Conservation (phyloP, 2,329 filamentous ascomycete species). For the Corynespora cassiicola region DNA sequence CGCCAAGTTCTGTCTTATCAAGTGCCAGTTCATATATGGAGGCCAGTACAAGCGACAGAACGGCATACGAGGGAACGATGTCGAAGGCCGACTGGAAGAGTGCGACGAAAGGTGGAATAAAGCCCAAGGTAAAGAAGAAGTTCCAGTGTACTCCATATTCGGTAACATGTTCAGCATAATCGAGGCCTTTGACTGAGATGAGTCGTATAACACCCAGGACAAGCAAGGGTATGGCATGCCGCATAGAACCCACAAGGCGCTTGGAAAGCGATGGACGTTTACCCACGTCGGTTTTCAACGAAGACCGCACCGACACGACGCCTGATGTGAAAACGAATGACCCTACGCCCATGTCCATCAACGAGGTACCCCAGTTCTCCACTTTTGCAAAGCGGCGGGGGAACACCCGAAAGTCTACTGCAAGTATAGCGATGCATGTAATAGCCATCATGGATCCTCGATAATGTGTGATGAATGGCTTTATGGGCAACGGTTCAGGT, state of each 20-base stretch:
- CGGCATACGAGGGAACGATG: slow-evolving; percentile 76
- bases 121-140: slow-evolving; percentile 95
- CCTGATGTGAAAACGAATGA: slow-evolving; percentile 97
- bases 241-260: slow-evolving; percentile 71
- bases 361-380: slow-evolving; percentile 98
- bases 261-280: slow-evolving; percentile 56
- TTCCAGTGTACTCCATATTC: slow-evolving; percentile 99
- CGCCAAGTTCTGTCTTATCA: slow-evolving; percentile 75
- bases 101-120: slow-evolving; percentile 75
- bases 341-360: slow-evolving; percentile 97
- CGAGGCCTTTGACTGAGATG: slow-evolving; percentile 88
- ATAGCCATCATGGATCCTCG: slow-evolving; percentile 89
- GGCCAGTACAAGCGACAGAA: slow-evolving; percentile 73
- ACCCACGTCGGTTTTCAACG: slow-evolving; percentile 71
- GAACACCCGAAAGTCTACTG: slow-evolving; percentile 93
- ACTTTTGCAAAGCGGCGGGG: slow-evolving; percentile 96
- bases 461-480: slow-evolving; percentile 92
- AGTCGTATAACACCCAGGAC: slow-evolving; percentile 81
- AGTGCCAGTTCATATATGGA: slow-evolving; percentile 76
- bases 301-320: slow-evolving; percentile 82
- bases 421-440: slow-evolving; percentile 91
- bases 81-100: slow-evolving; percentile 56
- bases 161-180: slow-evolving; percentile 96
- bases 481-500: slow-evolving; percentile 71
- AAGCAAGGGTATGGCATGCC: slow-evolving; percentile 84